These are phyloP conservation scores for Penicillium tannophilum DNA, from an alignment of 495 filamentous ascomycete species.

Conservation along the genomic window DNA sequence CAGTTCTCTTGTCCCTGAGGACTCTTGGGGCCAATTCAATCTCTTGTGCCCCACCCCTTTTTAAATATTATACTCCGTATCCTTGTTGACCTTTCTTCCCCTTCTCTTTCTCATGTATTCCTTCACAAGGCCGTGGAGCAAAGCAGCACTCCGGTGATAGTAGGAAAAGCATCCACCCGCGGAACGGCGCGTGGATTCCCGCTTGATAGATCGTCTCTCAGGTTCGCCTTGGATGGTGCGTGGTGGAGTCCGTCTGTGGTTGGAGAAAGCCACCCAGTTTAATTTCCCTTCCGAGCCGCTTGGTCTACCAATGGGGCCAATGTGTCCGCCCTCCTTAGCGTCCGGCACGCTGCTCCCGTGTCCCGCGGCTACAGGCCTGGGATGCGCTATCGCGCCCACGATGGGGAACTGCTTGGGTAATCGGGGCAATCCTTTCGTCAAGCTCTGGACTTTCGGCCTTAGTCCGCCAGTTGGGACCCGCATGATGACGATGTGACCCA, in stretches of 20 bases:
- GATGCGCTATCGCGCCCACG: constrained; percentile 6
- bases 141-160: no score
- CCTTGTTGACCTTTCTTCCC: not conserved
- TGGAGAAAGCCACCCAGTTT: not conserved
- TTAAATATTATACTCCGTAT: not conserved
- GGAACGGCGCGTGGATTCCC: constrained; percentile 25
- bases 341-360: constrained; percentile 9
- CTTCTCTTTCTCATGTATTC: not conserved
- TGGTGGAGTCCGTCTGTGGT: constrained; percentile 9
- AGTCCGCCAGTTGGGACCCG: constrained; percentile 1
- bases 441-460: constrained; percentile 7
- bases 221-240: constrained; percentile 11
- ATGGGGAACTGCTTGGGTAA: constrained; percentile 1
- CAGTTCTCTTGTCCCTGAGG: constrained; percentile 1
- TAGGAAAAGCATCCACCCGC: constrained; percentile 22
- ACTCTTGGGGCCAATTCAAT: not conserved
- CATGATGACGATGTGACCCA: constrained; percentile 7
- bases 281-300: constrained; percentile 6
- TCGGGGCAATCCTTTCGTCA: not conserved
- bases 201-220: constrained; percentile 26
- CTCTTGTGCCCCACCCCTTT: not conserved
- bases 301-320: not conserved
- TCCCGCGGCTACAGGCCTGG: constrained; percentile 10
- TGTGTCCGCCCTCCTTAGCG: not conserved
- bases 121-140: not conserved